Conservation (phyloP, 768 basidiomycete species). For the Botryobasidium botryosum region DNA sequence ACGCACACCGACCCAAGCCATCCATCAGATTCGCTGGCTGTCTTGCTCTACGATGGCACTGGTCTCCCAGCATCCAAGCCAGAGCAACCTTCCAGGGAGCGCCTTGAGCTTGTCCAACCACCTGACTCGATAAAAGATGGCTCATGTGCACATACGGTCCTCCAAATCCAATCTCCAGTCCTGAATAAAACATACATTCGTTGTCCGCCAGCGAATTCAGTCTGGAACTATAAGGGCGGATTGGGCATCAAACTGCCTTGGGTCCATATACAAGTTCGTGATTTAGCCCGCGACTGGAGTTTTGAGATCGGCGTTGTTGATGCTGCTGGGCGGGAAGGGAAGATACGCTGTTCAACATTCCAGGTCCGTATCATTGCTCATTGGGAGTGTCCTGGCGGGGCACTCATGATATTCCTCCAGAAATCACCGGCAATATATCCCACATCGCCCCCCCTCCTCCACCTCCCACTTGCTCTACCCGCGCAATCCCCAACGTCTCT, state of each 20-base stretch:
- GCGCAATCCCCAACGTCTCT: slow-evolving; percentile 34
- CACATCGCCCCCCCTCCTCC: slow-evolving; percentile 35
- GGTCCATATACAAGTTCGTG: slow-evolving; percentile 60
- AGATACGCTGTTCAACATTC: slow-evolving; percentile 58
- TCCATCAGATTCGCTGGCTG: too few relatives aligned
- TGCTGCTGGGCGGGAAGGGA: slow-evolving; percentile 37
- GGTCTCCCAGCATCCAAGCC: too few relatives aligned
- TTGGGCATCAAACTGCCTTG: slow-evolving; percentile 53
- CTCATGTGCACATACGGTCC: slow-evolving; percentile 61
- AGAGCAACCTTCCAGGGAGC: too few relatives aligned
- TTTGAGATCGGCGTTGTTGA: slow-evolving; percentile 65
- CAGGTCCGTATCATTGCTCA: slow-evolving; percentile 33
- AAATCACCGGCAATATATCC: not conserved
- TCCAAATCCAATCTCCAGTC: slow-evolving; percentile 68
- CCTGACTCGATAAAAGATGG: too few relatives aligned
- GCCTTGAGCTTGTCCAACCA: too few relatives aligned
- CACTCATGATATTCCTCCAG: not conserved
- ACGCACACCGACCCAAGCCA: too few relatives aligned
- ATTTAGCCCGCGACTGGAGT: slow-evolving; percentile 50
- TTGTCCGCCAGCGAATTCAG: slow-evolving; percentile 29
- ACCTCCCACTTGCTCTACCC: slow-evolving; percentile 55
- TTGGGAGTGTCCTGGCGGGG: not conserved
- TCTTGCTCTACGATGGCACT: too few relatives aligned
- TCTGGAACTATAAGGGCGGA: too few relatives aligned
- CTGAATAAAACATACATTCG: slow-evolving; percentile 49